Conservation (phyloP, 495 filamentous ascomycete species). For the Neurospora sp. region DNA sequence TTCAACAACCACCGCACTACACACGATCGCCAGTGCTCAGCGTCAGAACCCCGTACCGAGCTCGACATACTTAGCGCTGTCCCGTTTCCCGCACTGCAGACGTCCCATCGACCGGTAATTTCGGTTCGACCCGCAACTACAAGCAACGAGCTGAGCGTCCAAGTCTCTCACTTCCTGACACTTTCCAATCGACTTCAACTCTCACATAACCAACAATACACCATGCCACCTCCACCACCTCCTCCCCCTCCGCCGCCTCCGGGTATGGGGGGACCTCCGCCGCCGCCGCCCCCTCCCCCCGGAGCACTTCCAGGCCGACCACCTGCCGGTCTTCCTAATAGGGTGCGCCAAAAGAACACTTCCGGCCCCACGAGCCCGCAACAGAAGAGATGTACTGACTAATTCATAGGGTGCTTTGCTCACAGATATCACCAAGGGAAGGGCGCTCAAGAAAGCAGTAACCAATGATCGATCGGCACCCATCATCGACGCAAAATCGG, state of each 20-base stretch:
- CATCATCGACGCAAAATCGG: conserved; percentile 43
- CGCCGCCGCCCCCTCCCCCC: conserved; percentile 15
- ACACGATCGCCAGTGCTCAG: conserved; percentile 18
- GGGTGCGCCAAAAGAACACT: conserved; percentile 4
- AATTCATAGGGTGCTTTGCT: conserved; percentile 69
- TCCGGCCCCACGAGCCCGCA: background rate
- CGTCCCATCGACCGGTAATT: background rate
- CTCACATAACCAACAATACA: background rate
- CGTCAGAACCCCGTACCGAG: background rate
- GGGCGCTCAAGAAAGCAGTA: conserved; percentile 70
- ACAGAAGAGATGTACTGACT: conserved; percentile 21
- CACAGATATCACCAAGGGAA: conserved; percentile 78
- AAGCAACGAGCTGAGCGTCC: background rate
- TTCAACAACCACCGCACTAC: conserved; percentile 19
- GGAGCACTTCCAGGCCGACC: conserved; percentile 14
- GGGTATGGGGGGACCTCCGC: conserved; percentile 12
- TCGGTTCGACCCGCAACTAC: background rate
- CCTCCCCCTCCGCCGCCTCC: conserved; percentile 24
- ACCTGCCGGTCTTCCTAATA: conserved; percentile 2
- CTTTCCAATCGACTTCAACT: background rate
- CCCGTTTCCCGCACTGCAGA: background rate
- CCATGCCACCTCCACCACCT: conserved; percentile 20
- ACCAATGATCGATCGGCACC: conserved; percentile 95
- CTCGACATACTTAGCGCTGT: background rate
- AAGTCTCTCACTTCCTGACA: background rate